phyloP scores from a whole-genome alignment of 371 early-diverging fungal genomes.

The Mortierella sp. region DNA sequence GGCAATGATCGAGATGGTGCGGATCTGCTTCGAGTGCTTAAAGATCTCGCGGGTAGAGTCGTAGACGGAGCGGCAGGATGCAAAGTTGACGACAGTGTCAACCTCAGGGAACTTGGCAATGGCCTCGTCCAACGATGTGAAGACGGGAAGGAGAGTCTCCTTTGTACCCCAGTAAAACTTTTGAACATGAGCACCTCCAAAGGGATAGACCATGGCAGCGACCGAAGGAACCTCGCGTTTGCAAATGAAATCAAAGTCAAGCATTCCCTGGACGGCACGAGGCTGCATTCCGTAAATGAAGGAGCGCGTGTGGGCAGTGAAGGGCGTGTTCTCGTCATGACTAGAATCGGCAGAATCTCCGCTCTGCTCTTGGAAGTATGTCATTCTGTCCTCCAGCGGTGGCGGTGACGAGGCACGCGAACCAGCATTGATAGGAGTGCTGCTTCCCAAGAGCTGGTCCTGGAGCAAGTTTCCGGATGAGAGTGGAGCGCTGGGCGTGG shows the following conservation, averaged over 20 bases:
- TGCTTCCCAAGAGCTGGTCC: conserved; percentile 70
- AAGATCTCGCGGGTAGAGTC: conserved; percentile 93
- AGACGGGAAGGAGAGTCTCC: conserved; percentile 96
- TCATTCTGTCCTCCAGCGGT: conserved; percentile 65
- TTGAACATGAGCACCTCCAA: conserved; percentile 97
- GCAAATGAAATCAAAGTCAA: conserved; percentile 99
- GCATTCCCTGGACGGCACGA: conserved; percentile 98
- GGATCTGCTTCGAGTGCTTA: conserved; percentile 77
- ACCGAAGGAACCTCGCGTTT: conserved; percentile 96
- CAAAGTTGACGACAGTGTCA: conserved; percentile 97
- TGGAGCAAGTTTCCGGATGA: conserved; percentile 76
- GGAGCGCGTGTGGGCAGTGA: conserved; percentile 91
- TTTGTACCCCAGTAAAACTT: conserved; percentile 99
- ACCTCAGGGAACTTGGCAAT: conserved; percentile 90
- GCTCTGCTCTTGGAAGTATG: conserved; percentile 61
- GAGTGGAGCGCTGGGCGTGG: conserved; percentile 26
- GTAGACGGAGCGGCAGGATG: conserved; percentile 95
- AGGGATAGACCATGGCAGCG: conserved; percentile 98
- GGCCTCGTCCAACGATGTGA: conserved; percentile 89
- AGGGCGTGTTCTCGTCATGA: conserved; percentile 70
- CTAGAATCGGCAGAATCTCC: conserved; percentile 18
- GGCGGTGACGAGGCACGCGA: conserved; percentile 56
- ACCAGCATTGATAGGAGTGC: conserved; percentile 29
- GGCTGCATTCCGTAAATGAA: conserved; percentile 99
- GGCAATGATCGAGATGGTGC: conserved; percentile 96